Conservation (phyloP, 2,329 filamentous ascomycete genomes). For the Colletotrichum salicis region DNA sequence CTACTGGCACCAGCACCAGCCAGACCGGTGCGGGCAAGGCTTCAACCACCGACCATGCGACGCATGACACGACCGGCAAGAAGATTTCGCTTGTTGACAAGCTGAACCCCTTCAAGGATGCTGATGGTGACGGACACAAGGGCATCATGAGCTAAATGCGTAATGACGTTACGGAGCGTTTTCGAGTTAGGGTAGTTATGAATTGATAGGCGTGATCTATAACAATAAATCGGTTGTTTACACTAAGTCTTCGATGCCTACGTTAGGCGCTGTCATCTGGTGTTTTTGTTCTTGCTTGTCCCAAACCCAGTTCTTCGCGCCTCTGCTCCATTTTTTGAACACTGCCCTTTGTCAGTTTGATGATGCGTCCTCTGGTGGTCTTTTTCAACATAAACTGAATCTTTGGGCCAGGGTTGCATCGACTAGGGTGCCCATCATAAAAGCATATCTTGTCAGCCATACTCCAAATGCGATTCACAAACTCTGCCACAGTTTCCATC, state of each 20-base stretch:
- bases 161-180: not conserved
- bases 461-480: not conserved
- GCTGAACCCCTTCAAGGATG: constrained; percentile 40
- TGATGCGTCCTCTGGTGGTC: rapidly evolving
- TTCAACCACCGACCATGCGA: not conserved
- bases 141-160: constrained; percentile 37
- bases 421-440: not conserved
- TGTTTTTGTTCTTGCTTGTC: not conserved
- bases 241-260: too few relatives aligned
- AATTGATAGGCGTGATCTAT: not conserved
- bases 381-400: not conserved
- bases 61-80: constrained; percentile 12
- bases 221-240: not conserved
- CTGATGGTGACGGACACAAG: constrained; percentile 40
- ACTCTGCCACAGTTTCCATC: not conserved
- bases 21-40: not conserved
- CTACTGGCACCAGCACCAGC: not conserved
- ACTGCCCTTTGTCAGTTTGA: not conserved
- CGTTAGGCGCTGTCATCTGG: not conserved
- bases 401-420: not conserved
- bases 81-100: constrained; percentile 38
- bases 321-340: not conserved
- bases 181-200: not conserved
- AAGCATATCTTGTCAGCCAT: not conserved
- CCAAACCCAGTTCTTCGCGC: not conserved